A percentile compares a stretch with the other conserved stretches of the same genome.
Evolutionary conservation across 2,329 filamentous ascomycete genomes (phyloP).

Genomic region (Apiospora malaysiana): DNA sequence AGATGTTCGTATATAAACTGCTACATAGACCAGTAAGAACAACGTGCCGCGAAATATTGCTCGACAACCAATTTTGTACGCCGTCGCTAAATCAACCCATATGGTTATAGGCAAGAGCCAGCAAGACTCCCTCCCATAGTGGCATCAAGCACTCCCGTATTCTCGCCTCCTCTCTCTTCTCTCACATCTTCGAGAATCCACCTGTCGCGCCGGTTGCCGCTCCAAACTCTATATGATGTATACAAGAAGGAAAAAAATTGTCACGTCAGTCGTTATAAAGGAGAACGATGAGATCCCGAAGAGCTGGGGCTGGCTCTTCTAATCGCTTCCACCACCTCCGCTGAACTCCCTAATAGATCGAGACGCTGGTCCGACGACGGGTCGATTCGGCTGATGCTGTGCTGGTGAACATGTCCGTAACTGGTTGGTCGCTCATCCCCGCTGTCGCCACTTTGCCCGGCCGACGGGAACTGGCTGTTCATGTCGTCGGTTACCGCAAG

Average conservation of each 20-base stretch:
- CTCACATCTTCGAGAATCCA: neutral
- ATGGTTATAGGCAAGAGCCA: slow-evolving; percentile 16
- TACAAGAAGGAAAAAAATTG: slow-evolving; percentile 32
- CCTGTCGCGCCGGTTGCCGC: slow-evolving; percentile 16
- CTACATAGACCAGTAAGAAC: slow-evolving; percentile 2
- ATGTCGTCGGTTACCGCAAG: slow-evolving; percentile 51
- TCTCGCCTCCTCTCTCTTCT: neutral
- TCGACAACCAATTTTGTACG: slow-evolving; percentile 21
- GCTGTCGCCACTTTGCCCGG: slow-evolving; percentile 35
- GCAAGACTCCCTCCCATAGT: neutral
- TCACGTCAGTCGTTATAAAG: slow-evolving; percentile 27
- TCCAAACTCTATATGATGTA: slow-evolving; percentile 23
- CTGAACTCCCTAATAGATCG: slow-evolving; percentile 58
- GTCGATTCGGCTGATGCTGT: slow-evolving; percentile 62
- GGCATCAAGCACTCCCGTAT: neutral
- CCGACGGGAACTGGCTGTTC: slow-evolving; percentile 43
- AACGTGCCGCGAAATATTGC: slow-evolving; percentile 14
- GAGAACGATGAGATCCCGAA: slow-evolving; percentile 30
- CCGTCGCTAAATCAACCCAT: slow-evolving; percentile 23
- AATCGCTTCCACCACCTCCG: slow-evolving; percentile 59
- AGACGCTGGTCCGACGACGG: slow-evolving; percentile 46
- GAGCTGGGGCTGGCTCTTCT: slow-evolving; percentile 37
- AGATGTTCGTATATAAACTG: slow-evolving; percentile 7
- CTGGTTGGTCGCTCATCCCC: slow-evolving; percentile 57
- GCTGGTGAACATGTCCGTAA: slow-evolving; percentile 63